phyloP scores from a whole-genome alignment of 192 early-diverging fungal genomes.

The Lobosporangium transversale region DNA sequence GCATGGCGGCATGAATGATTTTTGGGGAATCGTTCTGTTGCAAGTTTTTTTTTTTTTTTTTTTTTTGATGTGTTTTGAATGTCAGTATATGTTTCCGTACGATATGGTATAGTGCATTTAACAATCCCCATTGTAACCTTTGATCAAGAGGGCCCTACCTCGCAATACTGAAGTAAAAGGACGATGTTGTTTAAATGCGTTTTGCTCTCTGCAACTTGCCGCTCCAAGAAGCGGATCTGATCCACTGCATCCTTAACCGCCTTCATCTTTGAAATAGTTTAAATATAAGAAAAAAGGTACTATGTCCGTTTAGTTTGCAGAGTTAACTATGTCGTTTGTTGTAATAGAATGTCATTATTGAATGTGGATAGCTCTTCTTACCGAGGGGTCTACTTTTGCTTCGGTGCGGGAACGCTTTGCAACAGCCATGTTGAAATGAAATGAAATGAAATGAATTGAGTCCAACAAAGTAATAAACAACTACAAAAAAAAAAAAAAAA shows the following conservation, averaged over 20 bases:
- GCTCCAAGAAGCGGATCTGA: slow-evolving; percentile 68
- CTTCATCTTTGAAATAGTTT: slow-evolving; percentile 15
- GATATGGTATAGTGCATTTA: too few species aligned
- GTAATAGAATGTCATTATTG: too few species aligned
- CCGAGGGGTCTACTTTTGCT: slow-evolving; percentile 17
- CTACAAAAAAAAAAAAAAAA: too few species aligned
- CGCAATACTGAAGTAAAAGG: slow-evolving; percentile 63
- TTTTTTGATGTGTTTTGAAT: too few species aligned
- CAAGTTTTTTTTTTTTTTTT: too few species aligned
- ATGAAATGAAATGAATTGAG: too few species aligned
- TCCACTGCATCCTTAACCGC: slow-evolving; percentile 38
- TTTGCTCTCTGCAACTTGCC: slow-evolving; percentile 70
- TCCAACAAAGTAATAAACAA: too few species aligned
- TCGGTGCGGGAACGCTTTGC: slow-evolving; percentile 33
- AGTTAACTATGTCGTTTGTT: too few species aligned
- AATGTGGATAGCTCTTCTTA: slow-evolving; percentile 7
- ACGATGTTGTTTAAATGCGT: slow-evolving; percentile 82
- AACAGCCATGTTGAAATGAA: slow-evolving; percentile 38
- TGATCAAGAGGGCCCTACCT: too few species aligned
- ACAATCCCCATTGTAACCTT: too few species aligned
- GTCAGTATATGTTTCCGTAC: too few species aligned
- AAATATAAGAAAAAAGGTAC: background rate
- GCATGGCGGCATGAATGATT: slow-evolving; percentile 73
- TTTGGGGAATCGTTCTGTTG: slow-evolving; percentile 59
- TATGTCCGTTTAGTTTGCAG: too few species aligned